Percentiles rank a stretch among this genome's conserved stretches.
Evolutionary conservation across 2,329 filamentous ascomycete species (phyloP).

Genomic region (Claviceps capensis): DNA sequence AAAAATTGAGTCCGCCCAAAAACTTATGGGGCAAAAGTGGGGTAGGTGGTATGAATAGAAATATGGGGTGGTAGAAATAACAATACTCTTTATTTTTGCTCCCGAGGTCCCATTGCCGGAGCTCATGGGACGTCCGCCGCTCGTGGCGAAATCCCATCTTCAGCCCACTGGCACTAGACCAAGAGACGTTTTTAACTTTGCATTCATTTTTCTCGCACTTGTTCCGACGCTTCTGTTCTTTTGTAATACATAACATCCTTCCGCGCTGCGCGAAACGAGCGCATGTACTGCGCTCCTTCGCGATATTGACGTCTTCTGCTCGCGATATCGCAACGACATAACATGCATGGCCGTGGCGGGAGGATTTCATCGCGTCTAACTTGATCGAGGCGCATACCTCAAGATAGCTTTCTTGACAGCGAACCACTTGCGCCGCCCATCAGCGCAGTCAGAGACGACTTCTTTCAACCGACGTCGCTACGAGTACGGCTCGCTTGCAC

Average conservation of each 20-base stretch:
- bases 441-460: neutral
- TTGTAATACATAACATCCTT: too few relatives aligned
- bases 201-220: neutral
- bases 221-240: neutral
- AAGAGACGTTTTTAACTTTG: neutral
- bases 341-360: constrained; percentile 5
- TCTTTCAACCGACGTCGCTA: neutral
- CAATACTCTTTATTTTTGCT: too few relatives aligned
- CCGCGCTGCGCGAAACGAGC: neutral
- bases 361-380: neutral
- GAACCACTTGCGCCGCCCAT: neutral
- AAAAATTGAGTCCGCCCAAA: too few relatives aligned
- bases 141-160: neutral
- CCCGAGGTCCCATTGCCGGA: neutral
- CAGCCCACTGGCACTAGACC: neutral
- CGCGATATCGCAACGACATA: neutral
- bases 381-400: constrained; percentile 2
- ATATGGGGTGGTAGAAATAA: too few relatives aligned
- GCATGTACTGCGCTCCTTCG: neutral
- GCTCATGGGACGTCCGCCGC: neutral
- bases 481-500: neutral
- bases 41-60: too few relatives aligned
- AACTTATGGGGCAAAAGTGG: too few relatives aligned
- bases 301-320: neutral
- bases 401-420: constrained; percentile 3